Evolutionary conservation across 2,329 filamentous ascomycete species (phyloP).

Genomic region (Venturia pyrina): DNA sequence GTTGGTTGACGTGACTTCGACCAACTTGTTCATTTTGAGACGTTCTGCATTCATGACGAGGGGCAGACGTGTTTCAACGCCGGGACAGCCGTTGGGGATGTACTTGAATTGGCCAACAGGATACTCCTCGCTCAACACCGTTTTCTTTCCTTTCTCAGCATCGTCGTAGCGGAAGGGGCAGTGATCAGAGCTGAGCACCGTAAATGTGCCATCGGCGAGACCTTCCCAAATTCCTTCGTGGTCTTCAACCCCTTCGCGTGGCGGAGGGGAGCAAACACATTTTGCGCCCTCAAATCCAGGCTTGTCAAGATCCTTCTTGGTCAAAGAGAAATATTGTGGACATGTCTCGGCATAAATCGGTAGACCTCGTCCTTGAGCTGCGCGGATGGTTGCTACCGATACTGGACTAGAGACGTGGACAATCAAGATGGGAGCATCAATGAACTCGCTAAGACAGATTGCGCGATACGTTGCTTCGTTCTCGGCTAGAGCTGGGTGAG

Average conservation of each 20-base stretch:
- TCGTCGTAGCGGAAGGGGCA: conserved; percentile 43
- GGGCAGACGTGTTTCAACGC: conserved; percentile 47
- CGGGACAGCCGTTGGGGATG: conserved; percentile 49
- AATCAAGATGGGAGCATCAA: conserved; percentile 43
- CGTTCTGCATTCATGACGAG: conserved; percentile 30
- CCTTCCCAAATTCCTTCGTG: conserved; percentile 43
- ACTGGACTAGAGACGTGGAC: conserved; percentile 43
- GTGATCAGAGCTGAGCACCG: conserved; percentile 41
- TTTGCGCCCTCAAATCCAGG: conserved; percentile 47
- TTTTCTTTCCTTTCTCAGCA: conserved; percentile 38
- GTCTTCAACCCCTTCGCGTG: conserved; percentile 36
- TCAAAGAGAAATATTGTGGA: conserved; percentile 47
- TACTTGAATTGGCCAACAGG: conserved; percentile 42
- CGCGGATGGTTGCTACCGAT: conserved; percentile 37
- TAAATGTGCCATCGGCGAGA: conserved; percentile 42
- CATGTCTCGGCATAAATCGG: conserved; percentile 47
- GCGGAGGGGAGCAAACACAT: conserved; percentile 45
- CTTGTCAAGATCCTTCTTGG: conserved; percentile 39
- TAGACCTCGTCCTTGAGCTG: conserved; percentile 39
- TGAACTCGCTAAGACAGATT: conserved; percentile 40
- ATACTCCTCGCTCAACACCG: conserved; percentile 34
- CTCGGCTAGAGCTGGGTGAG: conserved; percentile 41
- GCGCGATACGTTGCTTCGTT: conserved; percentile 44
- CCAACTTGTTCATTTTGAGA: conserved; percentile 40
- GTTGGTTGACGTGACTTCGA: conserved; percentile 45